Evolutionary conservation across 192 early-diverging fungal species (phyloP), one percentile per base, ranked within the genome.

Genomic region (Coemansia sp.): DNA sequence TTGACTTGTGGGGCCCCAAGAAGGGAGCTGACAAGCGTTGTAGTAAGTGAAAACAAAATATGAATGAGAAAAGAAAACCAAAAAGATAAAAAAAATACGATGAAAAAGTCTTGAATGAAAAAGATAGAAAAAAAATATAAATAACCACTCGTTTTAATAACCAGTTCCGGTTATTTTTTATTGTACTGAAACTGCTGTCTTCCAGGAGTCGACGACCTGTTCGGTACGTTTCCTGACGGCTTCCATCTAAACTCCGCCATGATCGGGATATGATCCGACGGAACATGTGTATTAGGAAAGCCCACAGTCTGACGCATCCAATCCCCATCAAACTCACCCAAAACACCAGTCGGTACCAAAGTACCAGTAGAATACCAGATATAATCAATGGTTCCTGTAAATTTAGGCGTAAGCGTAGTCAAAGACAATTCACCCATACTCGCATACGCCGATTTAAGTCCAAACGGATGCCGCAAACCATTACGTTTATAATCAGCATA

Each of bases 251-350:
- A 87, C 75, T 92, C 89, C 7, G 89, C 85, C 82, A 90, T 77
- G 50, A 92, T 84, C 11, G 87, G 85, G 28, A 92, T 87, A 66
- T 92, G 91, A 65, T 93, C 91, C 16, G 91, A 93, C 5, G 91
- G 90, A 60, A 89, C 87, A 71, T 99, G 94, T 1, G 90, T 84
- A 63, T 95, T 96, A 16, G 97, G 97, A 77, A 97, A 96, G 12
- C 97, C 95, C 40, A 99, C 95, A 3, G 77, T 80, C 45, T 88
- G 87, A 18, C 72, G 75, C 49, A 90, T 67, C 76, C 96, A 97
- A 64, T 88, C 87, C 51, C 86, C 85, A 60, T 99, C 96, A 7
- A 99, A 76, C 48, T 85, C 85, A 12, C 90, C 90, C 62, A 99
- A 68, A 14, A 97, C 66, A 5, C 93, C 93, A 10, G 92, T 86